Base-by-base conservation (phyloP, 495 filamentous ascomycete species). In the Talaromyces ruber region DNA sequence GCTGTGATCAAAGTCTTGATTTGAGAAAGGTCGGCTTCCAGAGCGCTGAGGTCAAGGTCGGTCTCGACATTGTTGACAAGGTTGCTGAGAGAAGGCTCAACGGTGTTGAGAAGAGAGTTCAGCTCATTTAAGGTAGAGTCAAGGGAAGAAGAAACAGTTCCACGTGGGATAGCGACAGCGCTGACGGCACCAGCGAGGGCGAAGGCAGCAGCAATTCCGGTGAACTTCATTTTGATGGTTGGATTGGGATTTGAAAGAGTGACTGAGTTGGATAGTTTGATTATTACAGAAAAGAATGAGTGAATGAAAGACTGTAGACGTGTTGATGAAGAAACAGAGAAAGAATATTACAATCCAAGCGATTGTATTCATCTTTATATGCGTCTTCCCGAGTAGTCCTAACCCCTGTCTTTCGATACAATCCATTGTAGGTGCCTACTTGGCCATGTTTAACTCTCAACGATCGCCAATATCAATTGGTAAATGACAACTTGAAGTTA, bases 191-290 rank as follows among this genome's bases (percentile, higher is more conserved):
- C 63, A 51, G 66, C 64, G 58, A 69, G 37, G 28, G 69, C 69
- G 24, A 71, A 63, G 26, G 66, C 65, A 25, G 66, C 65, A 24
- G 66, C n/a, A 32, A 71, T 64, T 67, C 70, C 71, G 64, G 73
- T 72, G 70, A 77, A 72, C 71, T 77, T 78, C 76, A 77, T 78
- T 57, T 54, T 74, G 62, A 63, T 29, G 60, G 60, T 47, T n/a
- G 56, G 29, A 25, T 21, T 62, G 29, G 43, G 16, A 43, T 56
- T 22, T 55, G 54, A 69, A 66, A 64, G 64, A 74, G 64, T 58
- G 70, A 70, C 64, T 67, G 63, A 59, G 56, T 53, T 60, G n/a
- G 32, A 59, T 8, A 21, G 7, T n/a, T n/a, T n/a, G n/a, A 8
- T 51, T 0, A 25, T 9, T 21, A 6, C 24, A 51, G 14, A 51